Conservation (phyloP, 2,329 filamentous ascomycete genomes). For the Verticillium zaregamsianum region DNA sequence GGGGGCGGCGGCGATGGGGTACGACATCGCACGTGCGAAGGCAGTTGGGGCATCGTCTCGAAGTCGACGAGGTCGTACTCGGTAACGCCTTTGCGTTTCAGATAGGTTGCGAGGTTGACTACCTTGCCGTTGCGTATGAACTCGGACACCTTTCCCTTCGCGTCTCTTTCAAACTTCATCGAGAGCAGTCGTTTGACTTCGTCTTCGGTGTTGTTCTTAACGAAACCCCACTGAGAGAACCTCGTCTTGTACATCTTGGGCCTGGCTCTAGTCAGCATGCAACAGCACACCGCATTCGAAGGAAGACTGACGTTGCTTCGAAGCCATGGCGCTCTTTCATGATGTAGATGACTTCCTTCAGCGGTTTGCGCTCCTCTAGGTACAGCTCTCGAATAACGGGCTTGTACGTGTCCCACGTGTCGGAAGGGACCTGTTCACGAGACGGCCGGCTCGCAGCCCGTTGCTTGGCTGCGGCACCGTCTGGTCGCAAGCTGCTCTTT, state of each 20-base stretch:
- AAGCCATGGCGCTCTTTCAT: constrained; percentile 46
- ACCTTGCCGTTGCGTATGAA: constrained; percentile 49
- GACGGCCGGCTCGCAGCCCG: constrained; percentile 30
- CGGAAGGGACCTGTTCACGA: constrained; percentile 38
- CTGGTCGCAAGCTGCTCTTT: background rate
- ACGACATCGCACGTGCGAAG: constrained; percentile 38
- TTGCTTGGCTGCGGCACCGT: constrained; percentile 12
- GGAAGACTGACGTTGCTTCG: constrained; percentile 40
- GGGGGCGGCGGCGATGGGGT: constrained; percentile 41
- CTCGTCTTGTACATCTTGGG: constrained; percentile 54
- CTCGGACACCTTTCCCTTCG: constrained; percentile 47
- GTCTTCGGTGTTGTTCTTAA: constrained; percentile 51
- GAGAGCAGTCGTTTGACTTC: constrained; percentile 46
- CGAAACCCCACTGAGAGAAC: constrained; percentile 51
- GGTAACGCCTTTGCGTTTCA: constrained; percentile 49
- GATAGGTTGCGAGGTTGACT: constrained; percentile 46
- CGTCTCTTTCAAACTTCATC: constrained; percentile 49
- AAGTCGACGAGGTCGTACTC: constrained; percentile 48
- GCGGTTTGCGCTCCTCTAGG: constrained; percentile 43
- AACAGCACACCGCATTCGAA: background rate
- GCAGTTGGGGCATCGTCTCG: constrained; percentile 35
- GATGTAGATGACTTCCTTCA: constrained; percentile 49
- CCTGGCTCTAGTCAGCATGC: constrained; percentile 19
- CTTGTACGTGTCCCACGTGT: constrained; percentile 45
- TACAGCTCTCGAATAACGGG: constrained; percentile 40